These are phyloP conservation scores for Pyrenula aspistea DNA, from an alignment of 495 filamentous ascomycete species.

Conservation along the genomic window DNA sequence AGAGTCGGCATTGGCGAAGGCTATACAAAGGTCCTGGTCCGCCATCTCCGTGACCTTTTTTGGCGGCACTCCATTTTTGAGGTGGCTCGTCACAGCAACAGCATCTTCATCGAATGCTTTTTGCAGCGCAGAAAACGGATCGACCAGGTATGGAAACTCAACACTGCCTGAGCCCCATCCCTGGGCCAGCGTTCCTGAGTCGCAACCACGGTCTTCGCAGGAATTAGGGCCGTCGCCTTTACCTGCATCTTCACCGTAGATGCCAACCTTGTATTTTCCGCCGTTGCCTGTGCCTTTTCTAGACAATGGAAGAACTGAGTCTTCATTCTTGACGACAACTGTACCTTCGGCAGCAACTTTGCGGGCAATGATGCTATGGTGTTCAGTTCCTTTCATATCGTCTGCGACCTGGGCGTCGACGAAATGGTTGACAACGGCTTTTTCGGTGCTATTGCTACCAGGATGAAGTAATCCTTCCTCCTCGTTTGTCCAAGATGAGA, in stretches of 20 bases:
- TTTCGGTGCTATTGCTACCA: conserved; percentile 45
- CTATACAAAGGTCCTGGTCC: conserved; percentile 53
- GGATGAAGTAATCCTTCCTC: conserved; percentile 50
- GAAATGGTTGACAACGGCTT: conserved; percentile 60
- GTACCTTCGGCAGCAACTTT: conserved; percentile 74
- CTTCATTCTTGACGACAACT: conserved; percentile 71
- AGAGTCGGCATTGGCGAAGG: conserved; percentile 48
- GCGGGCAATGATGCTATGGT: conserved; percentile 58
- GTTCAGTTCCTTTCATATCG: conserved; percentile 23
- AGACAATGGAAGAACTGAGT: conserved; percentile 49
- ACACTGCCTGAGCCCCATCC: conserved; percentile 90
- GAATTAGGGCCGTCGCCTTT: conserved; percentile 56
- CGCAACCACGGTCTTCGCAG: conserved; percentile 68
- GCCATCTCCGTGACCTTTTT: conserved; percentile 14
- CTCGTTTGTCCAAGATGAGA: conserved; percentile 80
- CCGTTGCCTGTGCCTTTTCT: conserved; percentile 32
- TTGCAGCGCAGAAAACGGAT: conserved; percentile 55
- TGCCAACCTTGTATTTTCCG: conserved; percentile 47
- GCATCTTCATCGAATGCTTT: conserved; percentile 44
- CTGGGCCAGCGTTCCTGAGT: conserved; percentile 69
- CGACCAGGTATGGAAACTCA: conserved; percentile 72
- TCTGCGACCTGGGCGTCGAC: conserved; percentile 45
- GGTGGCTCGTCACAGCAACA: conserved; percentile 46
- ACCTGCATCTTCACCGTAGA: conserved; percentile 81
- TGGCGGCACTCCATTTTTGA: conserved; percentile 41